A percentile compares a stretch with the other conserved stretches of the same genome.
These are phyloP conservation scores for Boletus rubroflammeus DNA, from an alignment of 768 basidiomycete species.

Conservation along the genomic window DNA sequence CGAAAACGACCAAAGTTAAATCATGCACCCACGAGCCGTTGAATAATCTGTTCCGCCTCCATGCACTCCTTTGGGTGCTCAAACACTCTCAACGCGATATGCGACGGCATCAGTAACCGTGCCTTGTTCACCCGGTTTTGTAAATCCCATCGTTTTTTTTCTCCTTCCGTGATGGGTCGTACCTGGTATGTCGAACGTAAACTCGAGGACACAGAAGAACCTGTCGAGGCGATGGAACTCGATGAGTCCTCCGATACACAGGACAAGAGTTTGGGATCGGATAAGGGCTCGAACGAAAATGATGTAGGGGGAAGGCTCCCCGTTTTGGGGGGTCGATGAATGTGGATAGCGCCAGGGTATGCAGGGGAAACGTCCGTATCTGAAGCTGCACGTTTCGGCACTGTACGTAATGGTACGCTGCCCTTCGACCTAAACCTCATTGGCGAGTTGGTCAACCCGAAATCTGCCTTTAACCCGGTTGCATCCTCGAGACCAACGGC, in stretches of 20 bases:
- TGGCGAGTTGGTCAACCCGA: not conserved
- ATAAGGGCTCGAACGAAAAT: constrained; percentile 7
- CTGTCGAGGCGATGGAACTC: constrained; percentile 18
- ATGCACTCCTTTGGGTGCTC: constrained; percentile 64
- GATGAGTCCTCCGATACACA: constrained; percentile 27
- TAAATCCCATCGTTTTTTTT: constrained; percentile 53
- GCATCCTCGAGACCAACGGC: constrained; percentile 52
- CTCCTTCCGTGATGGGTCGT: constrained; percentile 44
- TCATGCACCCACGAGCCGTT: not conserved
- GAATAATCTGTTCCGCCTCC: constrained; percentile 50
- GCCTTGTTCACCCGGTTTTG: constrained; percentile 65
- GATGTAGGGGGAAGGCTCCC: constrained; percentile 13
- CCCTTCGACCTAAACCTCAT: constrained; percentile 7
- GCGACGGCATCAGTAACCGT: constrained; percentile 51
- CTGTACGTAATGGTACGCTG: not conserved
- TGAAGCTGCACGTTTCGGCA: constrained; percentile 19
- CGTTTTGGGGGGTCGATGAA: constrained; percentile 13
- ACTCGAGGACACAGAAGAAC: constrained; percentile 22
- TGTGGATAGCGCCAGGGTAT: constrained; percentile 6
- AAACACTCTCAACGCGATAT: constrained; percentile 63
- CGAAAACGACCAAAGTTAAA: not conserved
- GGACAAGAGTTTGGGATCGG: constrained; percentile 8
- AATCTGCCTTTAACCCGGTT: constrained; percentile 40
- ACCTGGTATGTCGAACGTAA: constrained; percentile 4
- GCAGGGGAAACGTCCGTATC: constrained; percentile 15